Evolutionary conservation across 257 asterid genomes (phyloP), one percentile per base, ranked within the genome.

Genomic region (Datura wrightii): DNA sequence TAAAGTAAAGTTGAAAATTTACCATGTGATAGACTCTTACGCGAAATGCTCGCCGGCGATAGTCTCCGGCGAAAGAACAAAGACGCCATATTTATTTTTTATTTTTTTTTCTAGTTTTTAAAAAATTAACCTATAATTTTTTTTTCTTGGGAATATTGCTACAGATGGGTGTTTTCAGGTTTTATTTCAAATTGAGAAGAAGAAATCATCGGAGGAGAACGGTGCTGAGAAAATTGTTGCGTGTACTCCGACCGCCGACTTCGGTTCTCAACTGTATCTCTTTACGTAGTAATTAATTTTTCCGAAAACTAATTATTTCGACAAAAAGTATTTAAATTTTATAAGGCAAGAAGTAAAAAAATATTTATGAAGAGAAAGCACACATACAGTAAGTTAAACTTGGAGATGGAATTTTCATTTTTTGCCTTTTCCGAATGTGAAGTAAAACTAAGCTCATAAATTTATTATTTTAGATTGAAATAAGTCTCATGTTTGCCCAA

Each of bases 41-140:
- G 48, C 71, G 52, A 37, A 82, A 41, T 14, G 31, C 8, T 76
- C 24, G 56, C 62, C 46, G 85, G 84, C 70, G 41, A 65, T 15
- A 89, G 48, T 87, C 90, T 87, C 87, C 94, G 92, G 52, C 92
- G 91, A 42, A 89, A 83, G 86, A 90, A 71, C 87, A 89, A 89
- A 69, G 92, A 88, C 54, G 86, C 88, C 95, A 92, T 92, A 70
- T 85, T 66, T 39, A 55, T 24, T 18, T 91, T 76, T 83, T 66
- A 24, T 39, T 18, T 81, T 15, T 39, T 16, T 63, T 37, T 67
- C 18, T 37, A 15, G 0, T 37, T 37, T 67, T 37, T 14, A 14
- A 37, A 39, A 67, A 7, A 39, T 3, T 67, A 16, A 3, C 2
- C 19, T 37, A 13, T 37, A 67, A 3, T n/a, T 39, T 3, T 19